Evolutionary conservation across 2,329 filamentous ascomycete genomes (phyloP).

Genomic region (Botrytis elliptica): DNA sequence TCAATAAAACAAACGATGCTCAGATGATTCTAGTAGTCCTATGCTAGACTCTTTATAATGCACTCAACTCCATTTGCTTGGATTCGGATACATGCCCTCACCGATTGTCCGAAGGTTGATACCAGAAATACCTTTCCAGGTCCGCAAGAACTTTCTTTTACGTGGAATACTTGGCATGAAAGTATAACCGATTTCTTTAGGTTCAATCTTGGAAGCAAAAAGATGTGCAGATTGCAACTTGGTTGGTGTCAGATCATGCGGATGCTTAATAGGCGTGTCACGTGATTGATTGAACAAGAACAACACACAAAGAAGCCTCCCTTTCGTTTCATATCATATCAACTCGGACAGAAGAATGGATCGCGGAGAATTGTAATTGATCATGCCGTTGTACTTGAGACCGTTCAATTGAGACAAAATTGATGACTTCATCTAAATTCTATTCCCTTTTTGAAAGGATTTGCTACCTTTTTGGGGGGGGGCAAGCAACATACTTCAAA

Average conservation of each 20-base stretch:
- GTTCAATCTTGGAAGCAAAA: neutral
- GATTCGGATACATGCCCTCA: neutral
- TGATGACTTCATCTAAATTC: constrained; percentile 14
- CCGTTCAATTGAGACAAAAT: neutral
- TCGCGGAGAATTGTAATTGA: neutral
- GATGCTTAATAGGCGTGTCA: neutral
- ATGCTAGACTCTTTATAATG: neutral
- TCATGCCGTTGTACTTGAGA: neutral
- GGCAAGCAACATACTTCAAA: neutral
- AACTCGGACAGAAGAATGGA: neutral
- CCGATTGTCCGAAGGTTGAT: neutral
- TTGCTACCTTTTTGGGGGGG: neutral
- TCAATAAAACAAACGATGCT: neutral
- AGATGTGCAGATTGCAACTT: neutral
- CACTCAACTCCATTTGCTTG: neutral
- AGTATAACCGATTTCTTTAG: neutral
- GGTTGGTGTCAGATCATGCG: neutral
- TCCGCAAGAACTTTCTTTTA: constrained; percentile 2
- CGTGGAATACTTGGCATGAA: constrained; percentile 6
- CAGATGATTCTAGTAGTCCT: neutral
- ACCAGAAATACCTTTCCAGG: neutral
- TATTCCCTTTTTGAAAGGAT: neutral
- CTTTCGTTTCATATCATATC: neutral
- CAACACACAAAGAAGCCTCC: neutral
- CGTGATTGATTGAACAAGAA: neutral